A percentile compares a stretch with the other conserved stretches of the same genome.
phyloP scores from a whole-genome alignment of 768 basidiomycete genomes.

The Filobasidium wieringae region DNA sequence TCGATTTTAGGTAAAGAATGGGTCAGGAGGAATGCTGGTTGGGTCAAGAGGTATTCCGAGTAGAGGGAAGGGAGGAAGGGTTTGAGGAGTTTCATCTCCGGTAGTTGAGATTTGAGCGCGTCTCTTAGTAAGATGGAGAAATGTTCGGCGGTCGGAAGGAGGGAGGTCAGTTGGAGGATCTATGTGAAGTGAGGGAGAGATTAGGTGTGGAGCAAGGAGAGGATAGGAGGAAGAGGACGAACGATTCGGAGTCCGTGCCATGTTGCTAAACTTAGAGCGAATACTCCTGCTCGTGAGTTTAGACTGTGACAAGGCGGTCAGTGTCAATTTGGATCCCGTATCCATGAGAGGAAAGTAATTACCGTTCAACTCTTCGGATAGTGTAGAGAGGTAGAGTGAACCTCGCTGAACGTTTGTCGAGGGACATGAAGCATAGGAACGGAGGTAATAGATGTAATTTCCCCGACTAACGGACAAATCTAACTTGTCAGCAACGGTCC shows the following conservation, averaged over 20 bases:
- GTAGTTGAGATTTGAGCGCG: slow-evolving; percentile 63
- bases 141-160: slow-evolving; percentile 81
- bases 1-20: background rate
- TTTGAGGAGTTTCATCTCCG: slow-evolving; percentile 75
- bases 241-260: slow-evolving; percentile 95
- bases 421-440: slow-evolving; percentile 75
- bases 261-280: slow-evolving; percentile 83
- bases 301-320: slow-evolving; percentile 37
- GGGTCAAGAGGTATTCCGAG: slow-evolving; percentile 71
- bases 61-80: slow-evolving; percentile 83
- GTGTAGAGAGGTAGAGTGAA: slow-evolving; percentile 87
- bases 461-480: slow-evolving; percentile 54
- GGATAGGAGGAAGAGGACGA: slow-evolving; percentile 29
- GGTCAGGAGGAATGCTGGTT: slow-evolving; percentile 19
- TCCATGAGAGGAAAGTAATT: background rate
- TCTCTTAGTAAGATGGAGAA: slow-evolving; percentile 84
- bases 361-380: slow-evolving; percentile 79
- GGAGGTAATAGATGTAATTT: slow-evolving; percentile 79
- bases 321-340: background rate
- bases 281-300: slow-evolving; percentile 85
- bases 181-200: slow-evolving; percentile 8
- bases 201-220: background rate
- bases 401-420: slow-evolving; percentile 82
- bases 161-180: slow-evolving; percentile 80
- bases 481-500: background rate